phyloP scores from a whole-genome alignment of 2,329 filamentous ascomycete genomes.

The Atkinsonella hypoxylon region DNA sequence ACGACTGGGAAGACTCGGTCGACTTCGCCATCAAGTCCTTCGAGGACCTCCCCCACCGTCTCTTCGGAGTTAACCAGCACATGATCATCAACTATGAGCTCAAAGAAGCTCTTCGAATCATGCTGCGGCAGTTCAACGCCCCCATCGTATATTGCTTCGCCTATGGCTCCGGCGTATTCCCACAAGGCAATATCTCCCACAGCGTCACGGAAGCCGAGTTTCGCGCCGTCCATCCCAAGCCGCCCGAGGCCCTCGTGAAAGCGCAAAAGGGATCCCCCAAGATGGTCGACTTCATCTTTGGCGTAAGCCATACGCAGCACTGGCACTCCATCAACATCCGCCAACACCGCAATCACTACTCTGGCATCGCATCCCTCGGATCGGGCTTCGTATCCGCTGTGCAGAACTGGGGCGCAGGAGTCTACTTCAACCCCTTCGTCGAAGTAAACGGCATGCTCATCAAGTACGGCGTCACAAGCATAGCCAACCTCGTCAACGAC shows the following conservation, averaged over 20 bases:
- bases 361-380: slow-evolving; percentile 67
- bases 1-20: slow-evolving; percentile 31
- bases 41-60: slow-evolving; percentile 31
- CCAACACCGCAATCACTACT: slow-evolving; percentile 89
- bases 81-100: slow-evolving; percentile 94
- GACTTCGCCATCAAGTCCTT: slow-evolving; percentile 31
- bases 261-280: slow-evolving; percentile 82
- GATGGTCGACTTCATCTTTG: slow-evolving; percentile 98
- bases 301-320: slow-evolving; percentile 86
- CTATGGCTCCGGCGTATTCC: slow-evolving; percentile 93
- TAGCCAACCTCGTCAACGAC: slow-evolving; percentile 79
- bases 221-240: slow-evolving; percentile 64
- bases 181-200: slow-evolving; percentile 49
- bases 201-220: slow-evolving; percentile 44
- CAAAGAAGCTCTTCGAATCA: slow-evolving; percentile 76
- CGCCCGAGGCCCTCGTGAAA: slow-evolving; percentile 67
- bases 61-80: slow-evolving; percentile 89
- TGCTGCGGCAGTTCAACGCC: slow-evolving; percentile 83
- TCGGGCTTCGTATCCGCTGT: slow-evolving; percentile 76
- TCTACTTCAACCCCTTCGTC: slow-evolving; percentile 96
- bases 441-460: slow-evolving; percentile 91
- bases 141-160: slow-evolving; percentile 95
- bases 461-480: slow-evolving; percentile 94
- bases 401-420: slow-evolving; percentile 87
- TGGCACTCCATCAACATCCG: slow-evolving; percentile 90